These are phyloP conservation scores for Tricholoma furcatifolium DNA, from an alignment of 768 basidiomycete genomes.

Conservation along the genomic window DNA sequence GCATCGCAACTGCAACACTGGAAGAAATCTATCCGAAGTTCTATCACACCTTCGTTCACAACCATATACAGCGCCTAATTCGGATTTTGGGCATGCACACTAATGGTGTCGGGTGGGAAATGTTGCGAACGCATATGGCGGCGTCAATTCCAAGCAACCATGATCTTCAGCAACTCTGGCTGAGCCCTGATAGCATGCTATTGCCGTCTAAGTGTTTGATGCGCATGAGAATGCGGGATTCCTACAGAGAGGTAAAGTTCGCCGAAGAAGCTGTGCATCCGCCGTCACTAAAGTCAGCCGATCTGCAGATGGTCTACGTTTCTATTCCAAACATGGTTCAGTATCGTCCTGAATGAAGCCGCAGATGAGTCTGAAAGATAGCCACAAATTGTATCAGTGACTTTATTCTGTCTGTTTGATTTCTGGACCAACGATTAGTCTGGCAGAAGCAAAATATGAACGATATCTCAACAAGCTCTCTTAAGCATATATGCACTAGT, in stretches of 20 bases:
- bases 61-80: constrained; percentile 57
- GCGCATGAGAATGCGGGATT: constrained; percentile 56
- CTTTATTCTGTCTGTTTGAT: neutral
- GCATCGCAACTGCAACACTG: constrained; percentile 43
- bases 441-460: no score
- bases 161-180: constrained; percentile 46
- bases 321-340: constrained; percentile 55
- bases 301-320: constrained; percentile 47
- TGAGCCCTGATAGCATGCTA: constrained; percentile 34
- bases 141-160: constrained; percentile 44
- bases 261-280: neutral
- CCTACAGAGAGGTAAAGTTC: constrained; percentile 52
- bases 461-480: no score
- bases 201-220: constrained; percentile 57
- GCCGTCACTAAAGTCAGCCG: neutral
- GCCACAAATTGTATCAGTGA: no score
- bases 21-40: constrained; percentile 56
- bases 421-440: no score
- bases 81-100: constrained; percentile 51
- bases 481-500: no score
- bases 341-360: constrained; percentile 30
- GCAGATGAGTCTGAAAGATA: no score
- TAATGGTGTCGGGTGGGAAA: constrained; percentile 50
- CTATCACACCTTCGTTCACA: constrained; percentile 61
- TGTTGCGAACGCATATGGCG: constrained; percentile 45